Evolutionary conservation across 129 eudicot genomes (phyloP).

Genomic region (Deinandra increscens): DNA sequence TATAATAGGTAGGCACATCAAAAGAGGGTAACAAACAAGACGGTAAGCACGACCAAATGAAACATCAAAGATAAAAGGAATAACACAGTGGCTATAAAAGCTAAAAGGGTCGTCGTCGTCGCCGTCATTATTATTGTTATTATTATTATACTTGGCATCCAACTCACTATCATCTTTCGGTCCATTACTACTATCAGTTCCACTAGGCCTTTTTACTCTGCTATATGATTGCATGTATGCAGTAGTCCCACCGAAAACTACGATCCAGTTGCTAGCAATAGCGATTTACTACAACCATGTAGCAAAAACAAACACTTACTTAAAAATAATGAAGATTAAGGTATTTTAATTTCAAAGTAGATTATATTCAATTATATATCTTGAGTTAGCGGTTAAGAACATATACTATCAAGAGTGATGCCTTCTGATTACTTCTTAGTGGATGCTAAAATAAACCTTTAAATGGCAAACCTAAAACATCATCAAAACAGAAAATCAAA

Average conservation of each 20-base stretch:
- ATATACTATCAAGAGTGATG: not conserved
- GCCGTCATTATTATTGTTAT: conserved; percentile 47
- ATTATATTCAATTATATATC: not conserved
- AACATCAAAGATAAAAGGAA: conserved; percentile 28
- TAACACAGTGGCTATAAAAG: conserved; percentile 86
- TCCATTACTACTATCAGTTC: conserved; percentile 52
- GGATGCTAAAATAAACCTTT: too few species aligned
- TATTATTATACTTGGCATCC: conserved; percentile 42
- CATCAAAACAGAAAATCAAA: too few species aligned
- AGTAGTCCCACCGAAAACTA: conserved; percentile 92
- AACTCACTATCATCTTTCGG: conserved; percentile 36
- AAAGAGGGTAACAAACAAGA: conserved; percentile 1
- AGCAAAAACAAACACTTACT: too few species aligned
- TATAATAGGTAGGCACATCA: not conserved
- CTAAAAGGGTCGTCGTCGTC: conserved; percentile 69
- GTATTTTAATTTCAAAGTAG: not conserved
- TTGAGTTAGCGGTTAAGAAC: not conserved
- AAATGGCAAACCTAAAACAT: too few species aligned
- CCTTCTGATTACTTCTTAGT: too few species aligned
- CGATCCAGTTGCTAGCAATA: conserved; percentile 76
- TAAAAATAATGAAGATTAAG: too few species aligned
- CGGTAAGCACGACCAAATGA: conserved; percentile 1
- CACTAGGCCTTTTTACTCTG: conserved; percentile 39
- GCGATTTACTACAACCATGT: conserved; percentile 57
- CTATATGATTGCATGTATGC: conserved; percentile 76